Evolutionary conservation across 495 filamentous ascomycete species (phyloP), one percentile per base, ranked within the genome.

Genomic region (Hypomontagnella monticulosa): DNA sequence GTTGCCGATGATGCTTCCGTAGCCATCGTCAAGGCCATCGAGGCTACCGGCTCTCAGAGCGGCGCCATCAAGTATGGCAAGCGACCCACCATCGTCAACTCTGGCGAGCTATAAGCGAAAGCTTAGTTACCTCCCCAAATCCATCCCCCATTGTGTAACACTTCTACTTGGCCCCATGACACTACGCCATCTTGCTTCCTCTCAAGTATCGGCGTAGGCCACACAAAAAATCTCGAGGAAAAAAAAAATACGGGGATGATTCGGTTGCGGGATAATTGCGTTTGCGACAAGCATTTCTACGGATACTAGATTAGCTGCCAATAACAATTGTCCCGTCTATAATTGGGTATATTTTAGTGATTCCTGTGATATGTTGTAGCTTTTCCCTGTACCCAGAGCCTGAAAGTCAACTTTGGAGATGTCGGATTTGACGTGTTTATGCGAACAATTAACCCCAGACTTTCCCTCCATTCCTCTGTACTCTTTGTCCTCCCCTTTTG

Each of bases 1-100:
- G 91, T 93, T 40, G 83, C 84, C 50, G 88, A 92, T 58, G 72
- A 79, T 0, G 74, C 79, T n/a, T 91, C 88, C 65, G 75, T 86
- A 79, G 61, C 75, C 0, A 71, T 93, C 57, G 90, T 95, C 74
- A 83, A 84, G 78, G 84, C 87, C 65, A 82, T 96, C 52, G 91
- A 96, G 87, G 82, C 84, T 57, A 84, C 86, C 36, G 91, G 90
- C 75, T 84, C 79, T 67, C 70, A 77, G 73, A 81, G 76, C 70
- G 91, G 90, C 59, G 76, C 83, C 58, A 80, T 91, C 75, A 79
- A 82, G 68, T 88, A 87, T 70, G 59, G 51, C 73, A 82, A 85
- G 75, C 88, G 87, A 79, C 88, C 89, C 65, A 88, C 83, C 76
- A 92, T 93, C 69, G 80, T 87, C 61, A 76, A 83, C 60, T 77